Evolutionary conservation across 1,284 basidiomycete genomes (phyloP).

Genomic region (Termitomyces sp.): DNA sequence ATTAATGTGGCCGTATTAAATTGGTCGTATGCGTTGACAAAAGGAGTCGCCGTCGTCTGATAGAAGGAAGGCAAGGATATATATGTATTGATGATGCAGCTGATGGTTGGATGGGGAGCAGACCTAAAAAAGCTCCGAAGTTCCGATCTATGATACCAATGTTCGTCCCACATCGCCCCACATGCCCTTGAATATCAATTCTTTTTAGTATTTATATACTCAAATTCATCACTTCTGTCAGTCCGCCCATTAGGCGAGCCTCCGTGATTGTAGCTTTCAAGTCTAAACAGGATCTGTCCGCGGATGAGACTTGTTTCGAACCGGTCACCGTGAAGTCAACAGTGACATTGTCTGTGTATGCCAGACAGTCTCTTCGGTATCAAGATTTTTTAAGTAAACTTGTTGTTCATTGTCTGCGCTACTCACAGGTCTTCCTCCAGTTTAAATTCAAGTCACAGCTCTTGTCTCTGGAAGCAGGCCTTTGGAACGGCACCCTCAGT

Average conservation of each 20-base stretch:
- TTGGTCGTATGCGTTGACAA: neutral
- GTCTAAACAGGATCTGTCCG: too few species aligned
- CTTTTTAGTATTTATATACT: neutral
- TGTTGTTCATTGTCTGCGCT: too few species aligned
- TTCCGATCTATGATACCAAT: conserved; percentile 2
- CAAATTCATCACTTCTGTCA: neutral
- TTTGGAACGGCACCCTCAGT: too few species aligned
- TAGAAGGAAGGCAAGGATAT: conserved; percentile 4
- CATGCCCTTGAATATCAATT: neutral
- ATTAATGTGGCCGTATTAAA: neutral
- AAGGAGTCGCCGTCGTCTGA: neutral
- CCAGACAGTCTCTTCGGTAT: too few species aligned
- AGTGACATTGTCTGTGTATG: too few species aligned
- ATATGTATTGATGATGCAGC: conserved; percentile 6
- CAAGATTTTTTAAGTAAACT: too few species aligned
- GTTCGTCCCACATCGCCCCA: conserved; percentile 1
- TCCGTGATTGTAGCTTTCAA: neutral
- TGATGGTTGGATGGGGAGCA: neutral
- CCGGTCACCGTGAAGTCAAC: too few species aligned
- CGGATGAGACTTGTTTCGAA: too few species aligned
- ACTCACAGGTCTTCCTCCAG: too few species aligned
- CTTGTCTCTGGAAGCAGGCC: too few species aligned
- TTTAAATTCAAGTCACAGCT: too few species aligned
- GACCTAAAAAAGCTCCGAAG: conserved; percentile 12
- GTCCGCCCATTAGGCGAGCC: neutral